phyloP scores from a whole-genome alignment of 106 monocot species.

The Ottelia alismoides region DNA sequence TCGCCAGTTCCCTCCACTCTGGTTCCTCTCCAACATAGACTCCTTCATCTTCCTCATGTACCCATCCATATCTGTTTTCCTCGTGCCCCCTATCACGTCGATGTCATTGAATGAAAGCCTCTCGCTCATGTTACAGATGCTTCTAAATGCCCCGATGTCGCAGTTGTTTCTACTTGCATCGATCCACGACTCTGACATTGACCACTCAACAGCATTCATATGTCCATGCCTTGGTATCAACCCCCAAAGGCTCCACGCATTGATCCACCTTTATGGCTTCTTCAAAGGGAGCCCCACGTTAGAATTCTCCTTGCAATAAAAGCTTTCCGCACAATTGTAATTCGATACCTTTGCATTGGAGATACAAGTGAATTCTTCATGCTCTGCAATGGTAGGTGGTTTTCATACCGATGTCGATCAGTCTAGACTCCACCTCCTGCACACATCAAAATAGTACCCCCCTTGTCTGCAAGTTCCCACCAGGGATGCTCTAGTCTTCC shows the following conservation, averaged over 20 bases:
- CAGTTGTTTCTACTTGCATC: slow-evolving; percentile 19
- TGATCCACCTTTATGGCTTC: slow-evolving; percentile 70
- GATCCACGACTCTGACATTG: slow-evolving; percentile 44
- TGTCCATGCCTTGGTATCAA: slow-evolving; percentile 41
- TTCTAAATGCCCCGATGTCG: slow-evolving; percentile 20
- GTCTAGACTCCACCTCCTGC: slow-evolving; percentile 60
- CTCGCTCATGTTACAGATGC: slow-evolving; percentile 58
- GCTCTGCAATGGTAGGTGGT: slow-evolving; percentile 17
- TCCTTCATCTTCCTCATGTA: slow-evolving; percentile 47
- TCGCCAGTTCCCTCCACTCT: slow-evolving; percentile 59
- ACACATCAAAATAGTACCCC: slow-evolving; percentile 64
- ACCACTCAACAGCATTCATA: slow-evolving; percentile 26
- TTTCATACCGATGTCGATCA: slow-evolving; percentile 42
- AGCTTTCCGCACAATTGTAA: slow-evolving; percentile 46
- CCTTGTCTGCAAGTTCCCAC: slow-evolving; percentile 49
- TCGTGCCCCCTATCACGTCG: slow-evolving; percentile 25
- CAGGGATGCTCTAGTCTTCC: slow-evolving; percentile 49
- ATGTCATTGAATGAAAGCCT: slow-evolving; percentile 41
- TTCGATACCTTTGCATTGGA: slow-evolving; percentile 29
- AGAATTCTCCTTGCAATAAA: slow-evolving; percentile 28
- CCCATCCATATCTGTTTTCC: slow-evolving; percentile 23
- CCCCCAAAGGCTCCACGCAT: slow-evolving; percentile 72
- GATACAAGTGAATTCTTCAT: slow-evolving; percentile 21
- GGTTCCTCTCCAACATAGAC: slow-evolving; percentile 49
- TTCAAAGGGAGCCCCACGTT: slow-evolving; percentile 8